Percentiles rank a stretch among this genome's conserved stretches.
Evolutionary conservation across 768 basidiomycete genomes (phyloP).

Genomic region (Termitomyces sp.): DNA sequence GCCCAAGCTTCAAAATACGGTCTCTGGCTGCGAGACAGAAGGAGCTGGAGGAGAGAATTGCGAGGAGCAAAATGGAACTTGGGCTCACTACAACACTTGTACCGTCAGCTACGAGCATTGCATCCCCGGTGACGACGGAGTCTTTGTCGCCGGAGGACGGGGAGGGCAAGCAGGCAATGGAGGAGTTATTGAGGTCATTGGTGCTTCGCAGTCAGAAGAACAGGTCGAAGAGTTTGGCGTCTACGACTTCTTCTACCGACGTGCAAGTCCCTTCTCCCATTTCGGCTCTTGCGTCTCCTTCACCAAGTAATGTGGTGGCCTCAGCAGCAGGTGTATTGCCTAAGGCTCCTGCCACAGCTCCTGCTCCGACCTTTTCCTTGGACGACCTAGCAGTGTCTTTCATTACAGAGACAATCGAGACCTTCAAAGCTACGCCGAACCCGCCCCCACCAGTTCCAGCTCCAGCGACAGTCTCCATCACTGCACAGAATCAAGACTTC

Average conservation of each 20-base stretch:
- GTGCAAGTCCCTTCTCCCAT: conserved; percentile 4
- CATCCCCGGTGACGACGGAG: not conserved
- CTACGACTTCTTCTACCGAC: conserved; percentile 4
- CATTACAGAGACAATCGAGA: conserved; percentile 54
- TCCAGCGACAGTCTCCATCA: not conserved
- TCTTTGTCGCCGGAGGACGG: not conserved
- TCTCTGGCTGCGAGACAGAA: conserved; percentile 38
- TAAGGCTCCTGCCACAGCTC: conserved; percentile 2
- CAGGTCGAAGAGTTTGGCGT: conserved; percentile 11
- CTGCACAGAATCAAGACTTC: not conserved
- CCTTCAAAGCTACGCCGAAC: conserved; percentile 27
- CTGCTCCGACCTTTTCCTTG: conserved; percentile 28
- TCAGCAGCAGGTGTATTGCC: not conserved
- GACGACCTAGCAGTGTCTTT: conserved; percentile 57
- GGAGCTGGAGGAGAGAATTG: conserved; percentile 42
- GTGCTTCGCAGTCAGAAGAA: conserved; percentile 37
- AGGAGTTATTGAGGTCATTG: conserved; percentile 35
- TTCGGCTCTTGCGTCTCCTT: not conserved
- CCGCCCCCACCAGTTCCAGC: conserved; percentile 6
- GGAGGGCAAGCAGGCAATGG: conserved; percentile 33
- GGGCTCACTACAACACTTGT: conserved; percentile 5
- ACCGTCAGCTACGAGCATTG: not conserved
- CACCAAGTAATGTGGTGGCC: not conserved
- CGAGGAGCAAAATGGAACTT: conserved; percentile 33
- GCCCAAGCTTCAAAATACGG: conserved; percentile 34